These are phyloP conservation scores for Fraxinus velutina DNA, from an alignment of 305 asterid species.

Conservation along the genomic window DNA sequence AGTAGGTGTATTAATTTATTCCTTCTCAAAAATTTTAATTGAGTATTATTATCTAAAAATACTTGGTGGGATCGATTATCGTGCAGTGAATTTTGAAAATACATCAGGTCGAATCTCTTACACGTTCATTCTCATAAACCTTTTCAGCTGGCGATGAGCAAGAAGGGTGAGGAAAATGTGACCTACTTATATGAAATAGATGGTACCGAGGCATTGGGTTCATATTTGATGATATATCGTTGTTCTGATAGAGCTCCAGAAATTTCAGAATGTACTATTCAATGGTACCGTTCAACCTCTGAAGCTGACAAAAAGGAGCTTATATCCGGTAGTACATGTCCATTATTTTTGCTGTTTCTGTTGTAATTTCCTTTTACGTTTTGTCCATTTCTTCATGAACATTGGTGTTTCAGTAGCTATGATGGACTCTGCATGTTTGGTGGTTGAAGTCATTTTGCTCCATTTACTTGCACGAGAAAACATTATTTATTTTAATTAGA, in stretches of 20 bases:
- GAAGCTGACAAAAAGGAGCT: constrained; percentile 71
- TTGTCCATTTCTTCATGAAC: background rate
- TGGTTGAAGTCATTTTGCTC: background rate
- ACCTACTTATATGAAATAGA: constrained; percentile 60
- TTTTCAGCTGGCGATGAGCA: constrained; percentile 70
- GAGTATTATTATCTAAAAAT: background rate
- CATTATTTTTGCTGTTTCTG: background rate
- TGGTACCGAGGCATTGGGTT: constrained; percentile 82
- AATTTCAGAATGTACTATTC: constrained; percentile 62
- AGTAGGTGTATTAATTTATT: background rate
- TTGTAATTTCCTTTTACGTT: background rate
- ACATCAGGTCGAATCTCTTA: constrained; percentile 3
- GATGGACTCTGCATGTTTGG: too few species aligned
- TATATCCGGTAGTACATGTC: constrained; percentile 55
- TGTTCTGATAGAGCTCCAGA: constrained; percentile 59
- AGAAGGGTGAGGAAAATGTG: constrained; percentile 44
- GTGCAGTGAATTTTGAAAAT: background rate
- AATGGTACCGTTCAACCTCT: constrained; percentile 72
- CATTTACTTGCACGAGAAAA: background rate
- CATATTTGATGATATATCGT: constrained; percentile 56
- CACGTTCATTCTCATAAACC: constrained; percentile 6
- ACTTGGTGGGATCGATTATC: background rate
- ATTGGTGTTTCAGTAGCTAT: background rate
- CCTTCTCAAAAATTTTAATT: background rate
- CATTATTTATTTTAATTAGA: background rate